Conservation (phyloP, 2,329 filamentous ascomycete genomes). For the Exophiala bonariae region DNA sequence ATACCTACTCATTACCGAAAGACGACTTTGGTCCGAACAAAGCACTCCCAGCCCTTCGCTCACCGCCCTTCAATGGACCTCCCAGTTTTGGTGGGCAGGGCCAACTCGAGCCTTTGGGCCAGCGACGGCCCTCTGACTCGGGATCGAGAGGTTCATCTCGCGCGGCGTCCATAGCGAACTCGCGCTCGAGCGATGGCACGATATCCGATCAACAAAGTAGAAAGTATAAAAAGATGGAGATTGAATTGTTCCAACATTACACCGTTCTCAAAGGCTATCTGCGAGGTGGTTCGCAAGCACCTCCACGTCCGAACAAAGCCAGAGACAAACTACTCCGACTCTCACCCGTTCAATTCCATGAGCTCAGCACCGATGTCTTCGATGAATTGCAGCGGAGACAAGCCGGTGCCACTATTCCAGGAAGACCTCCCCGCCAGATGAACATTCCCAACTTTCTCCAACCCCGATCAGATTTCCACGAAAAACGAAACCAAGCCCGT, state of each 20-base stretch:
- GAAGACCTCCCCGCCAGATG: slow-evolving; percentile 40
- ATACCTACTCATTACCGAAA: slow-evolving; percentile 32
- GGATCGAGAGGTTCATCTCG: slow-evolving; percentile 68
- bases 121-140: slow-evolving; percentile 41
- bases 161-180: slow-evolving; percentile 78
- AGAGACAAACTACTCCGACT: slow-evolving; percentile 91
- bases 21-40: slow-evolving; percentile 19
- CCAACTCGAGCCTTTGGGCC: slow-evolving; percentile 29
- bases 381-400: slow-evolving; percentile 91
- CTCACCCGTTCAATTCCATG: slow-evolving; percentile 90
- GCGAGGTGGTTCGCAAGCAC: slow-evolving; percentile 36
- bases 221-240: slow-evolving; percentile 61
- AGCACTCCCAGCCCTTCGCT: slow-evolving; percentile 10
- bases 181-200: slow-evolving; percentile 73
- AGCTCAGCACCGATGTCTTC: slow-evolving; percentile 95
- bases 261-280: slow-evolving; percentile 75
- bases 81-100: slow-evolving; percentile 19
- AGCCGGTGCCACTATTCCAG: slow-evolving; percentile 51
- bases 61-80: slow-evolving; percentile 13
- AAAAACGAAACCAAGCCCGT: slow-evolving; percentile 95
- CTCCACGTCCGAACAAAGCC: slow-evolving; percentile 70
- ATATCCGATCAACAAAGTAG: slow-evolving; percentile 65
- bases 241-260: slow-evolving; percentile 78
- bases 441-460: slow-evolving; percentile 69
- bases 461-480: slow-evolving; percentile 88